These are phyloP conservation scores for Colletotrichum sp. DNA, from an alignment of 2,329 filamentous ascomycete genomes.

Conservation along the genomic window DNA sequence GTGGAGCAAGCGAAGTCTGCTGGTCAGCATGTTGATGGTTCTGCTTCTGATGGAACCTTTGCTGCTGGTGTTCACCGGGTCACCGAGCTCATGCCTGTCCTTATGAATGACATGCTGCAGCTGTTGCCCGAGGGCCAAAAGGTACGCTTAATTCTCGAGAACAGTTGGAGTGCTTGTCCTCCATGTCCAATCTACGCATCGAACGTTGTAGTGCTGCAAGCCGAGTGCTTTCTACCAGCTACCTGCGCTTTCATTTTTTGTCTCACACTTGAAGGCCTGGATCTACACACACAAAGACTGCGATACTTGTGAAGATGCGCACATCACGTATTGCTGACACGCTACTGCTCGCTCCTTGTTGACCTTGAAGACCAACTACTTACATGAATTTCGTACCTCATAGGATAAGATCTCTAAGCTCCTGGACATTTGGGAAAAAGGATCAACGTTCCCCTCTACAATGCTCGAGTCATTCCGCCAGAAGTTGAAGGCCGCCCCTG, in stretches of 20 bases:
- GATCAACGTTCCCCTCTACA: slow-evolving; percentile 82
- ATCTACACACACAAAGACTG: neutral
- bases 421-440: slow-evolving; percentile 97
- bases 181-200: neutral
- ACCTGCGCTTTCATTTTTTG: neutral
- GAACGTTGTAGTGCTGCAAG: neutral
- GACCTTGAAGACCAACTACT: slow-evolving; percentile 29
- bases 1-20: slow-evolving; percentile 91
- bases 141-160: slow-evolving; percentile 66
- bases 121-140: slow-evolving; percentile 93
- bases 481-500: slow-evolving; percentile 68
- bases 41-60: slow-evolving; percentile 89
- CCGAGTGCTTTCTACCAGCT: neutral
- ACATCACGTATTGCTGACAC: neutral
- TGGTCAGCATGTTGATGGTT: slow-evolving; percentile 80
- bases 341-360: neutral
- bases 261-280: neutral
- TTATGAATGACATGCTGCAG: slow-evolving; percentile 96
- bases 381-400: slow-evolving; percentile 50
- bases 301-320: neutral
- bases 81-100: slow-evolving; percentile 88
- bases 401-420: slow-evolving; percentile 97
- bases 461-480: slow-evolving; percentile 86
- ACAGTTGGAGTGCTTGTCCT: neutral
- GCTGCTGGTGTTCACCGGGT: slow-evolving; percentile 95